Base-by-base conservation (phyloP, 1,284 basidiomycete species). In the Austroboletus novae-zelandiae region DNA sequence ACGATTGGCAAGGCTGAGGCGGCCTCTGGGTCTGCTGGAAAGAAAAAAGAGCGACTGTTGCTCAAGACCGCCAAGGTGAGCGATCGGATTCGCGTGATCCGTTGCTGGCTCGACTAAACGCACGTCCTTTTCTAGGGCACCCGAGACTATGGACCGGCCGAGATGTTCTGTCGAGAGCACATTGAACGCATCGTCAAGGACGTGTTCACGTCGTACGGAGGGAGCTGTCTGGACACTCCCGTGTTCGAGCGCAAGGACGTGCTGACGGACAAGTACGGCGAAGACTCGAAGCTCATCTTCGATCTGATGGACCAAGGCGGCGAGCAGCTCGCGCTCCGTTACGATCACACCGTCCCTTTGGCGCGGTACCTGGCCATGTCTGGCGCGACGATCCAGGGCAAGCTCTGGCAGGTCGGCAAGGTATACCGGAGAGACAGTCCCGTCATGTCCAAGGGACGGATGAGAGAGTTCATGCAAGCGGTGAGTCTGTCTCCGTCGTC, bases 171-270 rank as follows among this genome's bases (percentile, higher is more conserved):
- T 58, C 85, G 96, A 52, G 88, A 91, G 62, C 84, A 91, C 70
- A 89, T 99, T 65, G 96, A 98, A 66, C 77, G 80, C 36, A 92
- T 88, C 47, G 89, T 99, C 60, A 91, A 93, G 66, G 83, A 88
- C 5, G 84, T 87, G 56, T 99, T 99, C 70, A 84, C 91, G 50
- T 81, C 85, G 14, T 97, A 90, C 67, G 96, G 97, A 34, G 96
- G 88, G 3, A 82, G 86, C 51, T 94, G 92, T 55, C 92, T 99
- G 55, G 96, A 99, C 71, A 99, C 96, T 2, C 96, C 96, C 51
- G 94, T 98, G 17, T 98, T 99, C n/a, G 96, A 99, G 75, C 86
- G 96, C 56, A 95, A 94, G 69, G 96, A 99, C 66, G 88, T 99
- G 56, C 76, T 98, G 42, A 83, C 92, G 1, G 96, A 94, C 57